A percentile compares a stretch with the other conserved stretches of the same genome.
phyloP scores from a whole-genome alignment of 768 basidiomycete genomes.

The Boletus fagicola region DNA sequence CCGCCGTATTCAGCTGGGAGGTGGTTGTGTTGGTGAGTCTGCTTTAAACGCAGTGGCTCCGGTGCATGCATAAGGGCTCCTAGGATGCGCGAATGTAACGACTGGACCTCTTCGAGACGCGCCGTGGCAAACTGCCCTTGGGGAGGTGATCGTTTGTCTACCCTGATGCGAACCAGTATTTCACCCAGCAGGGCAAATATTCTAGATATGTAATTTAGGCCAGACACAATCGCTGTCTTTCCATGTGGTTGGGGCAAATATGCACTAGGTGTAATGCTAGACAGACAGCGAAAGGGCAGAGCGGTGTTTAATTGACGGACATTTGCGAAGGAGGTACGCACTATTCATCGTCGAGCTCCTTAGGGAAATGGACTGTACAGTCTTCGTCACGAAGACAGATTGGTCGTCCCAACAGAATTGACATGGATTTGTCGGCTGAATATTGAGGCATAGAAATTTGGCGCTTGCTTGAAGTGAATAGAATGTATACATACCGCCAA shows the following conservation, averaged over 20 bases:
- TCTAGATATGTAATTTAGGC: conserved; percentile 82
- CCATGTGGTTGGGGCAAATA: conserved; percentile 87
- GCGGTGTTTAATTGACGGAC: conserved; percentile 28
- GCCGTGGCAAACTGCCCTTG: conserved; percentile 84
- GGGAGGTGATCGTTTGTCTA: conserved; percentile 83
- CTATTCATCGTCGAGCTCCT: conserved; percentile 89
- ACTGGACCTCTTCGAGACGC: conserved; percentile 79
- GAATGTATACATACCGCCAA: conserved; percentile 60
- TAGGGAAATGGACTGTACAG: conserved; percentile 85
- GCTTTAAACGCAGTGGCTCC: conserved; percentile 69
- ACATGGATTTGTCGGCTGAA: conserved; percentile 86
- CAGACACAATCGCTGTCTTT: conserved; percentile 80
- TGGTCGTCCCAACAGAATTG: conserved; percentile 78
- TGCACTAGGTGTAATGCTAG: conserved; percentile 77
- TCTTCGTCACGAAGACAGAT: conserved; percentile 89
- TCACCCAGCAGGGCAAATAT: conserved; percentile 85
- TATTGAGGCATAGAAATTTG: not conserved
- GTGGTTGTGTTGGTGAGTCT: conserved; percentile 45
- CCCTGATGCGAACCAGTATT: conserved; percentile 81
- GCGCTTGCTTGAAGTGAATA: not conserved
- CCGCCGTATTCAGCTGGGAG: conserved; percentile 62
- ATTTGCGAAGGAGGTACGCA: conserved; percentile 42
- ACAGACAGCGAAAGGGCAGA: conserved; percentile 15
- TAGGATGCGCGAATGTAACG: conserved; percentile 74
- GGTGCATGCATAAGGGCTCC: conserved; percentile 74